Conservation (phyloP, 495 filamentous ascomycete species). For the Xylaria castorea region DNA sequence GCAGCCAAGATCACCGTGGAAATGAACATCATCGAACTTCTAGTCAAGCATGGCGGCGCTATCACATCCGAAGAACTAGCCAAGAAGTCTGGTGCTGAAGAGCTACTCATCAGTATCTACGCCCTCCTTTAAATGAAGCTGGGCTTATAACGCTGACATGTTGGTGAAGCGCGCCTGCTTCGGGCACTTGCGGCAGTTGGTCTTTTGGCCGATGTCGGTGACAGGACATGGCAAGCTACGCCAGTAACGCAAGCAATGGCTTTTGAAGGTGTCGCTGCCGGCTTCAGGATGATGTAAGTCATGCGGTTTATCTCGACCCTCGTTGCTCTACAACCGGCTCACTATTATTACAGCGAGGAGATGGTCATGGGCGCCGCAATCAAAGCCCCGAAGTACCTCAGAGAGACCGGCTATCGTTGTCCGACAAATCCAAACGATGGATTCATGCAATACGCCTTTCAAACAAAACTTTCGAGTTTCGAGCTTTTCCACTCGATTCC, state of each 20-base stretch:
- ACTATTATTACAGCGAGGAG: slow-evolving; percentile 16
- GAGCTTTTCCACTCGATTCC: slow-evolving; percentile 33
- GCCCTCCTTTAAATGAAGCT: background rate
- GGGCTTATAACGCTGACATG: slow-evolving; percentile 2
- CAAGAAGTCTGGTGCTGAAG: slow-evolving; percentile 23
- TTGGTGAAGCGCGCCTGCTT: slow-evolving; percentile 8
- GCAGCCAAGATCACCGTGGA: slow-evolving; percentile 32
- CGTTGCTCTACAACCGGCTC: background rate
- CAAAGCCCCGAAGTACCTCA: slow-evolving; percentile 31
- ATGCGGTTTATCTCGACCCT: background rate
- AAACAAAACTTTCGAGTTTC: slow-evolving; percentile 38
- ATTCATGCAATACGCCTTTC: slow-evolving; percentile 45
- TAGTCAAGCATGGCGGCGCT: slow-evolving; percentile 15
- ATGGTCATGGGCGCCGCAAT: slow-evolving; percentile 23
- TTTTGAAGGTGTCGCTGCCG: slow-evolving; percentile 18
- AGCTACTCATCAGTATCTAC: slow-evolving; percentile 30
- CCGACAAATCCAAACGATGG: slow-evolving; percentile 38
- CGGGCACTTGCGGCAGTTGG: slow-evolving; percentile 3
- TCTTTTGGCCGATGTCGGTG: slow-evolving; percentile 19
- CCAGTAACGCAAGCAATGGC: slow-evolving; percentile 16
- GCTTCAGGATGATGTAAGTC: slow-evolving; percentile 19
- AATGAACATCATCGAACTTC: slow-evolving; percentile 33
- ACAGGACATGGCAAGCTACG: slow-evolving; percentile 20
- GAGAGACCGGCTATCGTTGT: slow-evolving; percentile 29
- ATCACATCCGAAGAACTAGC: slow-evolving; percentile 33